Evolutionary conservation across 169 alveolate species (phyloP).

Genomic region (Cryptosporidium sp.): DNA sequence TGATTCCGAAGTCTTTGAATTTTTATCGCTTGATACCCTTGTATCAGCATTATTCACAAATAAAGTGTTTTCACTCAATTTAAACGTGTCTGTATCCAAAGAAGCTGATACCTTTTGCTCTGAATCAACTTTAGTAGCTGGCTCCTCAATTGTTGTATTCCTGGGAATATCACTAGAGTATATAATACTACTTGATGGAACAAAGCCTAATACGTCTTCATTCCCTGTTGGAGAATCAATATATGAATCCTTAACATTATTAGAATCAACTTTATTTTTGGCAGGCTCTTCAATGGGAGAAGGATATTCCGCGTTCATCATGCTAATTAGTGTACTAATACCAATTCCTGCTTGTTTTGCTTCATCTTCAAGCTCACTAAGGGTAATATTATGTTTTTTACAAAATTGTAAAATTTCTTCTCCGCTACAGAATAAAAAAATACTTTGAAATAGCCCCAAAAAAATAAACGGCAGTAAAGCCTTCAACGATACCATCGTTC

Average conservation of each 20-base stretch:
- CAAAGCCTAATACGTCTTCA: conserved; percentile 51
- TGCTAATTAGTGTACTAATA: not conserved
- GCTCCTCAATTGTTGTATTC: conserved; percentile 7
- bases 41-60: not conserved
- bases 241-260: not conserved
- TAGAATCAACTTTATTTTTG: not conserved
- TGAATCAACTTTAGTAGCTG: not conserved
- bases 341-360: conserved; percentile 40
- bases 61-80: conserved; percentile 10
- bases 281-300: not conserved
- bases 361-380: conserved; percentile 33
- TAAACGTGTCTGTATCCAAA: not conserved
- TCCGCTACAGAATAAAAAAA: not conserved
- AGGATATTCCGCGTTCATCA: conserved; percentile 26
- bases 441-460: not conserved
- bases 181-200: conserved; percentile 9
- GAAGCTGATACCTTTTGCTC: conserved; percentile 3
- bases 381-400: conserved; percentile 6
- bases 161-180: not conserved
- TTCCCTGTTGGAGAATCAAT: not conserved
- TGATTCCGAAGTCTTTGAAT: not conserved
- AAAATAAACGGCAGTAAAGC: conserved; percentile 3
- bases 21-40: not conserved
- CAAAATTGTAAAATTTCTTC: conserved; percentile 22
- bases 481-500: conserved; percentile 8